phyloP scores from a whole-genome alignment of 139 green algal species.

The Astrephomene gubernaculifera region DNA sequence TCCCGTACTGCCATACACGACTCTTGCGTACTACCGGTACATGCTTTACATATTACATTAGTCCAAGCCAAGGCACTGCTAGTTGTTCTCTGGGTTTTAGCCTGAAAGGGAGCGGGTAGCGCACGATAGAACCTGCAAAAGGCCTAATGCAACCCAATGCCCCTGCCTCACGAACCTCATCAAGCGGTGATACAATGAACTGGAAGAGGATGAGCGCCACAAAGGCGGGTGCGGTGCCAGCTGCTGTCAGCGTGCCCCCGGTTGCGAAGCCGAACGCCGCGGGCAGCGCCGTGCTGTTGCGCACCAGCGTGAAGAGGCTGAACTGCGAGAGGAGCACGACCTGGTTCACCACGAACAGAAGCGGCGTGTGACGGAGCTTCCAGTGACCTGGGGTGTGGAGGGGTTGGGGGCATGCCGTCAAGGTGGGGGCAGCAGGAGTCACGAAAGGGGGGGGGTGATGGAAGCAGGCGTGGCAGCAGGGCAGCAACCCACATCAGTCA shows the following conservation, averaged over 20 bases:
- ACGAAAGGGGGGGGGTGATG: not conserved
- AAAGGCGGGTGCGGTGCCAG: slow-evolving; percentile 72
- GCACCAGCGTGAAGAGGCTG: slow-evolving; percentile 74
- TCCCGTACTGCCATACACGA: too few relatives aligned
- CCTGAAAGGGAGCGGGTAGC: too few relatives aligned
- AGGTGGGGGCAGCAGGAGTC: not conserved
- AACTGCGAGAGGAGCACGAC: slow-evolving; percentile 77
- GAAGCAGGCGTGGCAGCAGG: not conserved
- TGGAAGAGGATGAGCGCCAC: slow-evolving; percentile 89
- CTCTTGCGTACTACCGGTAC: too few relatives aligned
- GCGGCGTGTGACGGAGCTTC: slow-evolving; percentile 88
- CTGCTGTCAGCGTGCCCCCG: not conserved
- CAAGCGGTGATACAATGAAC: slow-evolving; percentile 77
- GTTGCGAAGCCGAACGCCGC: slow-evolving; percentile 84
- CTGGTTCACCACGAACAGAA: slow-evolving; percentile 69
- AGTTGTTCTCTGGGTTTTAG: too few relatives aligned
- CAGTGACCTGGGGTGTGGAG: slow-evolving; percentile 84
- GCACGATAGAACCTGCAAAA: not conserved
- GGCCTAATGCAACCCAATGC: not conserved
- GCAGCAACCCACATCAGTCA: not conserved
- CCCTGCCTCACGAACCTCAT: slow-evolving; percentile 68
- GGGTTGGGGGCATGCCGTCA: too few relatives aligned
- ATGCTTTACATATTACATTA: too few relatives aligned
- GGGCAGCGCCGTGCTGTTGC: slow-evolving; percentile 68
- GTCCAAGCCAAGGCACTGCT: too few relatives aligned